Evolutionary conservation across 805 yeast species (phyloP).

Genomic region (Alloascoidea hylecoeti): DNA sequence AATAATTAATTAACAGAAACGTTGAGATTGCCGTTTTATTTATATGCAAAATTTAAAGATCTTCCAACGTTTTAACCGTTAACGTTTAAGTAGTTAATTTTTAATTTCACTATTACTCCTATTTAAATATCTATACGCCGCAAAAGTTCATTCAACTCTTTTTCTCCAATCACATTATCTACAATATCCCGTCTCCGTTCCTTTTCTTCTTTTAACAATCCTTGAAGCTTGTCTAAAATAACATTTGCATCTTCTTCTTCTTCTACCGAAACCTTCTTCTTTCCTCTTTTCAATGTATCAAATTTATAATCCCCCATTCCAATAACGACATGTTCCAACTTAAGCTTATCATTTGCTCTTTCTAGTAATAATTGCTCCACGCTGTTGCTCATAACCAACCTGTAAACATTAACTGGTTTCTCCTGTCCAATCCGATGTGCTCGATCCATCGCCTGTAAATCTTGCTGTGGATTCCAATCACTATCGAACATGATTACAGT

Average conservation of each 20-base stretch:
- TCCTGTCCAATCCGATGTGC: constrained; percentile 89
- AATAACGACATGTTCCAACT: constrained; percentile 62
- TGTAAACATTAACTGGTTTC: constrained; percentile 68
- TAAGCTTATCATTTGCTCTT: constrained; percentile 68
- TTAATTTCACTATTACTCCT: no score
- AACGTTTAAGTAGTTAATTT: no score
- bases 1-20: no score
- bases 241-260: neutral
- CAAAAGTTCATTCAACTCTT: neutral
- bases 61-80: no score
- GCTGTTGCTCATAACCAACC: constrained; percentile 66
- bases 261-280: neutral
- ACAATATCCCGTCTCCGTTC: constrained; percentile 3
- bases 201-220: neutral
- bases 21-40: no score
- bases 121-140: no score
- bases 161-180: neutral
- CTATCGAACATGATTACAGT: constrained; percentile 83
- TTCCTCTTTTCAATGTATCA: constrained; percentile 24
- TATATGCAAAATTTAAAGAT: no score
- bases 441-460: constrained; percentile 91
- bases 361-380: constrained; percentile 74
- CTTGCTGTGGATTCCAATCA: constrained; percentile 97
- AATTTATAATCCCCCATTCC: constrained; percentile 38
- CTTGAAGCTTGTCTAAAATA: neutral